Evolutionary conservation across 1,284 basidiomycete species (phyloP), one percentile per base, ranked within the genome.

Genomic region (Ustilago shanxiensis): DNA sequence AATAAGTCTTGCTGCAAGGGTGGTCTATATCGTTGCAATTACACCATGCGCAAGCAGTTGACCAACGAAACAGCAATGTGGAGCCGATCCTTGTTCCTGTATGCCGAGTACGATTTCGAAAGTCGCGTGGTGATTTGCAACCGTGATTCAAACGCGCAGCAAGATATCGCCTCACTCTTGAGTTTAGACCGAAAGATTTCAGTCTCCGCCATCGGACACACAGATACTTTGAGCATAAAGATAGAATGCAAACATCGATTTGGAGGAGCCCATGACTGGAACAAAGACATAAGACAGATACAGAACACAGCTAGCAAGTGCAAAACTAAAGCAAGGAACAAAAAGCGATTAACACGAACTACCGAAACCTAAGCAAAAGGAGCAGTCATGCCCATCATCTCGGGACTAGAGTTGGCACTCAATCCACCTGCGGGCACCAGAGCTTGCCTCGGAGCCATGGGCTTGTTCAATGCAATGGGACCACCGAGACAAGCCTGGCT

Each of bases 401-500:
- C 57, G 4, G 72, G 77, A 2, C 65, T 69, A 4, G 68, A 69
- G 53, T 78, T 79, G 37, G 64, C 72, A 33, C 72, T 67, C 35
- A 72, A 28, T 4, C 76, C 67, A 24, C 66, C 67, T 2, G 68
- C 62, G 0, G 72, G 72, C 1, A 37, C 59, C 13, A 75, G 62
- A n/a, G 50, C 69, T 51, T 76, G 72, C 5, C 72, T 51, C 29
- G 68, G 56, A 10, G 59, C 35, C 58, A 63, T 61, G 4, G 72
- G 67, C 57, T 73, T 76, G 73, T 60, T 68, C 11, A 76, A 56
- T 35, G 73, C 67, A 37, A 79, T 77, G 4, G 77, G 77, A 0
- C 77, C 77, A 24, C 73, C 77, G 8, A 79, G 65, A 29, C 67
- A 63, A 3, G 61, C 52, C 44, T 72, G 66, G 49, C 65, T 65